Evolutionary conservation across 306 rosid genomes (phyloP).

Genomic region (Rubus parviflorus): DNA sequence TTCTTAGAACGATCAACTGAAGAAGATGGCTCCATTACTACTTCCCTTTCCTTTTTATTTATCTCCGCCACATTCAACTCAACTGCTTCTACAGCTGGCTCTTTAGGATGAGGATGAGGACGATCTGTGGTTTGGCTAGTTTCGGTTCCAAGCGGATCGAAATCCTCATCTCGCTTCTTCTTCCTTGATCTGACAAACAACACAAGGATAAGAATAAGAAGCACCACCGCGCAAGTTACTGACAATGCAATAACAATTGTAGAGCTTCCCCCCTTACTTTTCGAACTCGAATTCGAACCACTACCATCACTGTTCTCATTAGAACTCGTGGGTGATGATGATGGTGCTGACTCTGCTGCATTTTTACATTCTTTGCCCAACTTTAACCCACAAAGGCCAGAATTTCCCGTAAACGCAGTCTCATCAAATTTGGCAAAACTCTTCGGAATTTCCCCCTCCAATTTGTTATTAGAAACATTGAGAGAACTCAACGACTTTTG

Average conservation of each 20-base stretch:
- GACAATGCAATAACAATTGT: conserved; percentile 27
- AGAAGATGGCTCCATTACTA: neutral
- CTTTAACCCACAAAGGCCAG: conserved; percentile 49
- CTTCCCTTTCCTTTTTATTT: conserved; percentile 32
- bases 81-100: conserved; percentile 16
- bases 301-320: neutral
- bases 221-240: conserved; percentile 21
- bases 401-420: conserved; percentile 50
- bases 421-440: conserved; percentile 36
- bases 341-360: neutral
- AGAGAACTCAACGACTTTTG: conserved; percentile 30
- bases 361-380: conserved; percentile 34
- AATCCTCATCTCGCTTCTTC: conserved; percentile 20
- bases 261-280: conserved; percentile 7
- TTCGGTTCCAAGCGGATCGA: neutral
- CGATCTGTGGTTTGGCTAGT: neutral
- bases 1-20: neutral
- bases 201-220: conserved; percentile 30
- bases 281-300: conserved; percentile 2
- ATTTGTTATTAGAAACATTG: conserved; percentile 58
- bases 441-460: conserved; percentile 68
- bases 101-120: neutral
- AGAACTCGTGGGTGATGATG: neutral
- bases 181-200: conserved; percentile 27
- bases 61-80: conserved; percentile 48